A percentile compares a stretch with the other conserved stretches of the same genome.
These are phyloP conservation scores for Recurvomyces mirabilis DNA, from an alignment of 495 filamentous ascomycete species.

Conservation along the genomic window DNA sequence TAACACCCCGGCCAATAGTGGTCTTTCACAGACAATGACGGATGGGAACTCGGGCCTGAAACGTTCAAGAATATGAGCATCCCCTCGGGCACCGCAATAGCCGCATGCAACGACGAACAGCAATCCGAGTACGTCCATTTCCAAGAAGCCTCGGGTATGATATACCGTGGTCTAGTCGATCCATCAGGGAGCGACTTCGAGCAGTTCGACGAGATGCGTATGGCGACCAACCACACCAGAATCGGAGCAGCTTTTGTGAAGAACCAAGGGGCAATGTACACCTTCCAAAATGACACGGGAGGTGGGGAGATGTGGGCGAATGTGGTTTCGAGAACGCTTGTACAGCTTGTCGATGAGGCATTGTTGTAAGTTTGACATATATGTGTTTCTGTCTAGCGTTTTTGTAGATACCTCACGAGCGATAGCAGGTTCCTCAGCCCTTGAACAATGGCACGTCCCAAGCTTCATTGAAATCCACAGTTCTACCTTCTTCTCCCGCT, in stretches of 20 bases:
- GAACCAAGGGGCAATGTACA: constrained; percentile 3
- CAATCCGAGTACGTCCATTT: constrained; percentile 8
- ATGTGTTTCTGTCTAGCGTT: too few species aligned
- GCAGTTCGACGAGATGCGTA: not conserved
- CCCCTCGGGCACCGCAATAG: constrained; percentile 3
- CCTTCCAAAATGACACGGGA: constrained; percentile 7
- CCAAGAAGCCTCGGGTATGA: not conserved
- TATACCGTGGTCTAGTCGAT: not conserved
- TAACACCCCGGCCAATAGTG: not conserved
- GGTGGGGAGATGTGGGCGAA: not conserved
- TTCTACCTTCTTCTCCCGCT: constrained; percentile 10
- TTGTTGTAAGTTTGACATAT: too few species aligned
- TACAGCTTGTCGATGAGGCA: not conserved
- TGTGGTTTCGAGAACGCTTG: not conserved
- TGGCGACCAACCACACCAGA: not conserved
- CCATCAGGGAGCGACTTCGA: not conserved
- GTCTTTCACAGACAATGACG: not conserved
- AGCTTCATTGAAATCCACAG: constrained; percentile 3
- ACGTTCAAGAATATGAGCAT: constrained; percentile 1
- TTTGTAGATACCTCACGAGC: too few species aligned
- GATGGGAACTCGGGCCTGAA: not conserved
- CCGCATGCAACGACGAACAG: constrained; percentile 4
- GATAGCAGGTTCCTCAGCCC: constrained; percentile 6
- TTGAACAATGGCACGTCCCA: constrained; percentile 17
- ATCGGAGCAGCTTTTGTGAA: constrained; percentile 4